Conservation (phyloP, 345 rosid species). For the Odontarrhena argentea region DNA sequence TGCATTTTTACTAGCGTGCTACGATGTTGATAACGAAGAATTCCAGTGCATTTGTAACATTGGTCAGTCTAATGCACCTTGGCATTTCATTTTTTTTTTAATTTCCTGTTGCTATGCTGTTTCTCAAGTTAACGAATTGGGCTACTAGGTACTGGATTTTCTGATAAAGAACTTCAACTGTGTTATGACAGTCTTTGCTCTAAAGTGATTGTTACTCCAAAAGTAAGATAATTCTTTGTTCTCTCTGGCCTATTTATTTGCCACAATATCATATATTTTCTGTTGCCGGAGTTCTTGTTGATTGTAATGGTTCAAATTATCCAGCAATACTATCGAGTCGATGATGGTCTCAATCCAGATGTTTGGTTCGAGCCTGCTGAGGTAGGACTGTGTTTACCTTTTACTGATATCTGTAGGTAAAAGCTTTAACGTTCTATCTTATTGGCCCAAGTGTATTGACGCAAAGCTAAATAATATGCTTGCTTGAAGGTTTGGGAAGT, state of each 20-base stretch:
- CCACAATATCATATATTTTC: slow-evolving; percentile 9
- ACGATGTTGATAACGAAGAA: slow-evolving; percentile 76
- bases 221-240: slow-evolving; percentile 49
- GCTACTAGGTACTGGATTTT: slow-evolving; percentile 79
- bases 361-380: slow-evolving; percentile 94
- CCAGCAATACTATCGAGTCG: slow-evolving; percentile 77
- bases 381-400: slow-evolving; percentile 49
- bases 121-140: slow-evolving; percentile 4
- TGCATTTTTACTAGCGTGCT: slow-evolving; percentile 92
- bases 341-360: slow-evolving; percentile 72
- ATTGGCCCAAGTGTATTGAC: not conserved
- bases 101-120: slow-evolving; percentile 5
- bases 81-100: slow-evolving; percentile 8
- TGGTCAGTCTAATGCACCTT: slow-evolving; percentile 49
- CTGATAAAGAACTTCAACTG: slow-evolving; percentile 81
- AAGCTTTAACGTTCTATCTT: not conserved
- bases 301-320: slow-evolving; percentile 23
- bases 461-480: slow-evolving; percentile 1
- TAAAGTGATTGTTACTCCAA: slow-evolving; percentile 72
- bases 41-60: slow-evolving; percentile 93
- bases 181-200: slow-evolving; percentile 79
- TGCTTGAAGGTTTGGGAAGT: no score
- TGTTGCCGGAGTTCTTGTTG: slow-evolving; percentile 14
- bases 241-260: not conserved
- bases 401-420: not conserved